A percentile compares a stretch with the other conserved stretches of the same genome.
These are phyloP conservation scores for Neodidymelliopsis sp. DNA, from an alignment of 2,329 filamentous ascomycete genomes.

Conservation along the genomic window DNA sequence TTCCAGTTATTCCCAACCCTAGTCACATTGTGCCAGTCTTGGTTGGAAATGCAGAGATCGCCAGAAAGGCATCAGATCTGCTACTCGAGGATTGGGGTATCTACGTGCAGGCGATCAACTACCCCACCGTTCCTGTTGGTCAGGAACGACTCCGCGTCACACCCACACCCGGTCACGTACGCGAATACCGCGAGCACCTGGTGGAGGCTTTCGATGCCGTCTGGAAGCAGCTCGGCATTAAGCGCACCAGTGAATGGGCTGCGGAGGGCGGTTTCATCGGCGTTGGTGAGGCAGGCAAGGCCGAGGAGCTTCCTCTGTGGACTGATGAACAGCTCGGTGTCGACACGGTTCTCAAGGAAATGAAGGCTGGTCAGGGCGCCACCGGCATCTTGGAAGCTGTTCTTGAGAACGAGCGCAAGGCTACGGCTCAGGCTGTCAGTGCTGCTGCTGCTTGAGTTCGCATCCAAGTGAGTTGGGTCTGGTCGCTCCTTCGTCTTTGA, in stretches of 20 bases:
- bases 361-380: conserved; percentile 57
- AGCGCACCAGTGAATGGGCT: conserved; percentile 92
- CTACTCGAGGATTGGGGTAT: conserved; percentile 89
- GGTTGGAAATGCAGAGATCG: conserved; percentile 91
- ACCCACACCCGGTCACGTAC: conserved; percentile 89
- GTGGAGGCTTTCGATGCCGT: conserved; percentile 85
- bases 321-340: conserved; percentile 87
- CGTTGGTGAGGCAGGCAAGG: conserved; percentile 75
- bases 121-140: conserved; percentile 96
- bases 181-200: conserved; percentile 84
- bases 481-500: conserved; percentile 42
- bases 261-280: conserved; percentile 92
- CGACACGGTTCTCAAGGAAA: conserved; percentile 60
- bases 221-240: conserved; percentile 87
- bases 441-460: conserved; percentile 50
- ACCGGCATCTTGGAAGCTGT: conserved; percentile 57
- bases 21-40: conserved; percentile 95
- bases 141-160: conserved; percentile 97
- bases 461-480: conserved; percentile 24
- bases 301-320: conserved; percentile 79
- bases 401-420: conserved; percentile 55
- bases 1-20: conserved; percentile 97
- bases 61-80: conserved; percentile 91
- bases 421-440: conserved; percentile 53
- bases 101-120: conserved; percentile 99